Percentiles rank a stretch among this genome's conserved stretches.
Evolutionary conservation across 148 eudicot species (phyloP).

Genomic region (Nepenthes gracilis): DNA sequence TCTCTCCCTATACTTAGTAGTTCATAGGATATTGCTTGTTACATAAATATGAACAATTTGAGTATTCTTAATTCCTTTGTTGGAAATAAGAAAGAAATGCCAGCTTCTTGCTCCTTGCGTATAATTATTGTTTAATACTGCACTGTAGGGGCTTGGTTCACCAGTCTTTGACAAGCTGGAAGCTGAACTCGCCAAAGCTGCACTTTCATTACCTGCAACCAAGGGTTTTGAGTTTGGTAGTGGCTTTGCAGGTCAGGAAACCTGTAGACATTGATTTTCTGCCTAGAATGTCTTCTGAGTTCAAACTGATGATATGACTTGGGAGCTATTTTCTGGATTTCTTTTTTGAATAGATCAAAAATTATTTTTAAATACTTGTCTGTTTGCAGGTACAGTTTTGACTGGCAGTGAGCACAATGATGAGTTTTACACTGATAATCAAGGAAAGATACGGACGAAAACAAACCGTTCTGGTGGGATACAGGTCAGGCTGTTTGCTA

Average conservation of each 20-base stretch:
- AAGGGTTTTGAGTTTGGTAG: slow-evolving; percentile 98
- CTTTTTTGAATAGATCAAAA: not conserved
- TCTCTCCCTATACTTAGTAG: slow-evolving; percentile 1
- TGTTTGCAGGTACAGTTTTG: slow-evolving; percentile 60
- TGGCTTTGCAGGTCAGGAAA: slow-evolving; percentile 66
- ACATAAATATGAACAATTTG: not conserved
- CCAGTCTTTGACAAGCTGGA: slow-evolving; percentile 99
- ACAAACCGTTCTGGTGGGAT: slow-evolving; percentile 95
- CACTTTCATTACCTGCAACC: slow-evolving; percentile 83
- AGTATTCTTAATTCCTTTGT: not conserved
- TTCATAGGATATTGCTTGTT: not conserved
- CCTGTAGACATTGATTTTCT: not conserved
- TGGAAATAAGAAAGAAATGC: not conserved
- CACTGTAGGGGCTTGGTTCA: slow-evolving; percentile 82
- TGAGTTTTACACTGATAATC: slow-evolving; percentile 61
- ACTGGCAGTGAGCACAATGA: slow-evolving; percentile 97
- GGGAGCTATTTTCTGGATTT: slow-evolving; percentile 1
- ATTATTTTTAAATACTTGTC: not conserved
- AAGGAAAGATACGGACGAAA: slow-evolving; percentile 63
- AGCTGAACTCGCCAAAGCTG: slow-evolving; percentile 94
- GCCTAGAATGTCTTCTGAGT: not conserved
- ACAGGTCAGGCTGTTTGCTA: slow-evolving; percentile 41
- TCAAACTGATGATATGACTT: too few species aligned
- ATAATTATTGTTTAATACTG: not conserved
- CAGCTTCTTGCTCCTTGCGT: not conserved